These are phyloP conservation scores for Zopfochytrium polystomum DNA, from an alignment of 371 early-diverging fungal species.

Conservation along the genomic window DNA sequence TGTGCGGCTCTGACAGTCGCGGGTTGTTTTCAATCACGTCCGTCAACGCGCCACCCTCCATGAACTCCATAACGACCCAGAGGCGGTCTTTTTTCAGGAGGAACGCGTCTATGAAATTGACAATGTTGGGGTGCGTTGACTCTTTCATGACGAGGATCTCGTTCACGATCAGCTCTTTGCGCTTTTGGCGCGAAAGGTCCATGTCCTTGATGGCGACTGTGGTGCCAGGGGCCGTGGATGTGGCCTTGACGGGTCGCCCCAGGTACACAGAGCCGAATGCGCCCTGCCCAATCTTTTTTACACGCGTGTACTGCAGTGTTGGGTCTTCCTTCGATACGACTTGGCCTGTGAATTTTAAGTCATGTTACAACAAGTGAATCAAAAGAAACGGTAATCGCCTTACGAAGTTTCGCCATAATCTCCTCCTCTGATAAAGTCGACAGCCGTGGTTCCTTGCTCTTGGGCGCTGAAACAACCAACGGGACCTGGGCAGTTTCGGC, in stretches of 20 bases:
- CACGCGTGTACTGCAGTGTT: conserved; percentile 74
- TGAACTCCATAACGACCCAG: conserved; percentile 98
- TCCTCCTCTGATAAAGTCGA: conserved; percentile 86
- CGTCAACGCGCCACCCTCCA: conserved; percentile 99
- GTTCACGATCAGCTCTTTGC: no score
- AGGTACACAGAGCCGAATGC: conserved; percentile 95
- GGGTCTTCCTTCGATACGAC: conserved; percentile 60
- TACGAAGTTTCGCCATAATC: conserved; percentile 82
- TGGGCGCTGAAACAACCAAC: no score
- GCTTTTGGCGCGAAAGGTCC: conserved; percentile 89
- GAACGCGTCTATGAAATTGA: conserved; percentile 86
- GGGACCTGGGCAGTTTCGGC: background rate
- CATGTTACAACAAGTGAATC: background rate
- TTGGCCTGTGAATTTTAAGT: conserved; percentile 4
- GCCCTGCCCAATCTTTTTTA: conserved; percentile 95
- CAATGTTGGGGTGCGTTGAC: conserved; percentile 84
- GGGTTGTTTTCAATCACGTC: conserved; percentile 92
- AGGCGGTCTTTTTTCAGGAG: conserved; percentile 76
- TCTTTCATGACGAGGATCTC: conserved; percentile 96
- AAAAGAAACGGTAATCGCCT: no score
- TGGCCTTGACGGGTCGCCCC: conserved; percentile 46
- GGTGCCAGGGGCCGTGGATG: background rate
- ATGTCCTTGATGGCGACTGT: conserved; percentile 95
- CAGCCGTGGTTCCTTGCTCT: conserved; percentile 43
- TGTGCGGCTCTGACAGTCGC: conserved; percentile 86